Conservation (phyloP, 768 basidiomycete species). For the Rhizopogon sp. region DNA sequence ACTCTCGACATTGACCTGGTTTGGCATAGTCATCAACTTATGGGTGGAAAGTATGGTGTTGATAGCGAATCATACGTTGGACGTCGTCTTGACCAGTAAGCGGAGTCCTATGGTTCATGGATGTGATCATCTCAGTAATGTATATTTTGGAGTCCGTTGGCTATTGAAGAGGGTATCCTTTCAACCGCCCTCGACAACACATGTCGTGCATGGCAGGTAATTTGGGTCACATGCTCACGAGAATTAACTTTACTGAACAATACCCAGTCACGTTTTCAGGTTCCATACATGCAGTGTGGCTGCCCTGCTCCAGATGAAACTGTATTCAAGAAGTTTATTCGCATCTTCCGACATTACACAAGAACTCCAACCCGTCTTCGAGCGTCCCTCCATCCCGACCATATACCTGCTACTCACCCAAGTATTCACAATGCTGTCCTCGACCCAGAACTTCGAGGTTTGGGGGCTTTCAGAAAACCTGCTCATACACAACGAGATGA, state of each 20-base stretch:
- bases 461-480: constrained; percentile 12
- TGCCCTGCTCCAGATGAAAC: constrained; percentile 46
- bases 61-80: constrained; percentile 41
- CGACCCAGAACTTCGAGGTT: constrained; percentile 23
- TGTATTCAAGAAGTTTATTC: constrained; percentile 37
- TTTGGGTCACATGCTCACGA: neutral
- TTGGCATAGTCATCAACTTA: constrained; percentile 73
- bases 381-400: constrained; percentile 28
- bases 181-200: constrained; percentile 46
- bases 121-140: neutral
- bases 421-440: constrained; percentile 49
- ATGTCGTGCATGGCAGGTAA: constrained; percentile 47
- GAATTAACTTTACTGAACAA: constrained; percentile 4
- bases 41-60: constrained; percentile 37
- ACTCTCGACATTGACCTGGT: constrained; percentile 73
- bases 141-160: constrained; percentile 36
- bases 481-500: neutral
- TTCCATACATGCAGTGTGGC: constrained; percentile 56
- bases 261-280: constrained; percentile 37
- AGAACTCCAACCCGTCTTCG: constrained; percentile 23
- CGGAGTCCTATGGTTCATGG: neutral
- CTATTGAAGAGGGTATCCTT: constrained; percentile 41
- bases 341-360: constrained; percentile 21
- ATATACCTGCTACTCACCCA: constrained; percentile 48
- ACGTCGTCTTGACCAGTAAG: constrained; percentile 54